A percentile compares a stretch with the other conserved stretches of the same genome.
These are phyloP conservation scores for Coprinopsis sp. DNA, from an alignment of 768 basidiomycete species.

Conservation along the genomic window DNA sequence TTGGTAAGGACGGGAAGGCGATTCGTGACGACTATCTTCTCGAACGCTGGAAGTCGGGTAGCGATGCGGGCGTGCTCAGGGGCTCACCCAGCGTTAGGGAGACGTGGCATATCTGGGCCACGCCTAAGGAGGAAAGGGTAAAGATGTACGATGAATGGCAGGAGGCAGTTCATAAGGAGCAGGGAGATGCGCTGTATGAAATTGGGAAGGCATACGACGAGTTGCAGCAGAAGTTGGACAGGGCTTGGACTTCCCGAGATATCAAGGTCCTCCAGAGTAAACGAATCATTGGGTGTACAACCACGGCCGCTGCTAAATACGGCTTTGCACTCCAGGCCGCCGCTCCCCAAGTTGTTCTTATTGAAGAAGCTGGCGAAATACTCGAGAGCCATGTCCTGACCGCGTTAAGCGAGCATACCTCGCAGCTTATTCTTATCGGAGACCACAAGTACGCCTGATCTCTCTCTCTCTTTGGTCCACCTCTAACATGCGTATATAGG, in stretches of 20 bases:
- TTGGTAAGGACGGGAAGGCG: conserved; percentile 35
- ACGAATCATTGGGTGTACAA: conserved; percentile 63
- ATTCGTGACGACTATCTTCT: conserved; percentile 40
- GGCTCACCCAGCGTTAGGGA: conserved; percentile 18
- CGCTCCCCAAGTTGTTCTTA: conserved; percentile 49
- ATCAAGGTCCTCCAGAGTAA: conserved; percentile 36
- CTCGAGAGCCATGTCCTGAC: conserved; percentile 64
- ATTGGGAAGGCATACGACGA: conserved; percentile 36
- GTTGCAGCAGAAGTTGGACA: conserved; percentile 29
- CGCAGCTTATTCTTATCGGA: conserved; percentile 62
- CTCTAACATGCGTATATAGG: conserved; percentile 28
- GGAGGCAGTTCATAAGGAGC: conserved; percentile 26
- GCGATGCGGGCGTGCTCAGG: conserved; percentile 40
- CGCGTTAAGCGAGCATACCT: conserved; percentile 40
- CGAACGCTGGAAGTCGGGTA: conserved; percentile 41
- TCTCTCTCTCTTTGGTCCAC: background rate
- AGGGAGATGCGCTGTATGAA: conserved; percentile 29
- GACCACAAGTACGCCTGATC: conserved; percentile 66
- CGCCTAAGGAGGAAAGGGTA: conserved; percentile 24
- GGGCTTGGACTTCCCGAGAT: conserved; percentile 31
- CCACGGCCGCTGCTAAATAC: conserved; percentile 66
- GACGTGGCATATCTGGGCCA: conserved; percentile 32
- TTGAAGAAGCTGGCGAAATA: conserved; percentile 74
- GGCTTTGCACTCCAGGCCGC: conserved; percentile 40
- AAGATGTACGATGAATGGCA: conserved; percentile 29